Percentiles rank a stretch among this genome's conserved stretches.
Conservation (phyloP, 768 basidiomycete genomes). For the Mycena crocata region DNA sequence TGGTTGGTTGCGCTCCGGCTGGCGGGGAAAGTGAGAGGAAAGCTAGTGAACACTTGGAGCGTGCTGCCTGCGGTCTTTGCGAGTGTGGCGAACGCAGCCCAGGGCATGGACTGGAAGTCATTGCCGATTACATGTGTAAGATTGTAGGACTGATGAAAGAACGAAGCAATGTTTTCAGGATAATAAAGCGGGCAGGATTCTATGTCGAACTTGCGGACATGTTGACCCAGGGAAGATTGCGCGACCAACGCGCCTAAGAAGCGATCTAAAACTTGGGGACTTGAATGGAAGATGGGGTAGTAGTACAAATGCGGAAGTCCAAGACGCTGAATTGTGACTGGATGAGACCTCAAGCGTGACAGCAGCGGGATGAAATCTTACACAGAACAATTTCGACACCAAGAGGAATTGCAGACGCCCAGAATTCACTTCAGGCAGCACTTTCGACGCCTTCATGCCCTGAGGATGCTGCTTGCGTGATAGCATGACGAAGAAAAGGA, state of each 20-base stretch:
- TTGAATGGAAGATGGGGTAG: neutral
- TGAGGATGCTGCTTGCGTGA: slow-evolving; percentile 8
- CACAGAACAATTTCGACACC: slow-evolving; percentile 1
- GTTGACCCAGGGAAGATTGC: neutral
- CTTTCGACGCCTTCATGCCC: neutral
- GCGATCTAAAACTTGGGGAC: neutral
- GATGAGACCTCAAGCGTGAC: no score
- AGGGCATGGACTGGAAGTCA: neutral
- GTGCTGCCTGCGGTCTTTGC: neutral
- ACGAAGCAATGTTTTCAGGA: neutral
- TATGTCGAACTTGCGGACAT: neutral
- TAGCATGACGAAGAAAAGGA: slow-evolving; percentile 17
- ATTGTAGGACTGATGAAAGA: neutral
- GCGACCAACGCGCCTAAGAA: neutral
- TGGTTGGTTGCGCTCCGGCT: neutral
- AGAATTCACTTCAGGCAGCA: neutral
- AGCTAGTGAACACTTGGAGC: slow-evolving; percentile 5
- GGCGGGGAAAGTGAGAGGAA: neutral
- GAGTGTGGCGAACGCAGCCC: neutral
- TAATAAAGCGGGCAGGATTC: no score
- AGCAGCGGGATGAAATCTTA: neutral
- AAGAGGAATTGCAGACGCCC: neutral
- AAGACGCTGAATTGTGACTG: neutral
- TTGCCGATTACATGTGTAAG: neutral
- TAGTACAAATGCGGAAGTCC: neutral